Conservation (phyloP, 2,329 filamentous ascomycete genomes). For the Neonectria ditissima region DNA sequence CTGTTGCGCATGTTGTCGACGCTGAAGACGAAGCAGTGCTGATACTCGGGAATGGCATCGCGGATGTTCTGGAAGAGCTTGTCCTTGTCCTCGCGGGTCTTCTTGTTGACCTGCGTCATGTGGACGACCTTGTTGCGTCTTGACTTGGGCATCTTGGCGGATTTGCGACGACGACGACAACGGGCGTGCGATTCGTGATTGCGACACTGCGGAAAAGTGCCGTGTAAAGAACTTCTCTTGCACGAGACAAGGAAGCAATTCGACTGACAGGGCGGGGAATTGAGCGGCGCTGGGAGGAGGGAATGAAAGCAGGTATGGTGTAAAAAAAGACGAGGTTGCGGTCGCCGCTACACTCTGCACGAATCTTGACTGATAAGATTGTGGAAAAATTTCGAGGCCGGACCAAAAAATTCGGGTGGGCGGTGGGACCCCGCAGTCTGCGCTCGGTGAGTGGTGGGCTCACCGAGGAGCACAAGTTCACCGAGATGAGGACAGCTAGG, state of each 20-base stretch:
- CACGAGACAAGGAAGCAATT: slow-evolving; percentile 13
- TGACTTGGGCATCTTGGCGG: slow-evolving; percentile 87
- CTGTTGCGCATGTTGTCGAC: slow-evolving; percentile 99
- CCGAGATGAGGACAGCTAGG: slow-evolving; percentile 12
- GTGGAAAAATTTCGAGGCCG: slow-evolving; percentile 48
- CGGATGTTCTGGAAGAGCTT: slow-evolving; percentile 90
- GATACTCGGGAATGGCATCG: slow-evolving; percentile 84
- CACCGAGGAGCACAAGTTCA: slow-evolving; percentile 37
- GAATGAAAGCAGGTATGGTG: not conserved
- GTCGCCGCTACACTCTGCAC: slow-evolving; percentile 17
- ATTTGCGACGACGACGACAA: slow-evolving; percentile 12
- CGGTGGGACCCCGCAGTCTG: slow-evolving; percentile 46
- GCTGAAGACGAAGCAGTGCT: slow-evolving; percentile 92
- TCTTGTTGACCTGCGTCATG: slow-evolving; percentile 92
- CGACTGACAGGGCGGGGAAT: not conserved
- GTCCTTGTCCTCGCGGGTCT: slow-evolving; percentile 90
- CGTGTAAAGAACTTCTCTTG: slow-evolving; percentile 8
- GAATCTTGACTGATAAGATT: slow-evolving; percentile 47
- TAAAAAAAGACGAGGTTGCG: slow-evolving; percentile 6
- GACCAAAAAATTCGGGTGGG: slow-evolving; percentile 42
- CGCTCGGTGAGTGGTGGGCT: slow-evolving; percentile 21
- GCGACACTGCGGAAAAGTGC: not conserved
- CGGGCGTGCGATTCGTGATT: slow-evolving; percentile 5
- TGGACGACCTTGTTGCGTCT: slow-evolving; percentile 92
- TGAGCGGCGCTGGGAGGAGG: not conserved